Base-by-base conservation (phyloP, 257 asterid genomes). In the Mentha longifolia region DNA sequence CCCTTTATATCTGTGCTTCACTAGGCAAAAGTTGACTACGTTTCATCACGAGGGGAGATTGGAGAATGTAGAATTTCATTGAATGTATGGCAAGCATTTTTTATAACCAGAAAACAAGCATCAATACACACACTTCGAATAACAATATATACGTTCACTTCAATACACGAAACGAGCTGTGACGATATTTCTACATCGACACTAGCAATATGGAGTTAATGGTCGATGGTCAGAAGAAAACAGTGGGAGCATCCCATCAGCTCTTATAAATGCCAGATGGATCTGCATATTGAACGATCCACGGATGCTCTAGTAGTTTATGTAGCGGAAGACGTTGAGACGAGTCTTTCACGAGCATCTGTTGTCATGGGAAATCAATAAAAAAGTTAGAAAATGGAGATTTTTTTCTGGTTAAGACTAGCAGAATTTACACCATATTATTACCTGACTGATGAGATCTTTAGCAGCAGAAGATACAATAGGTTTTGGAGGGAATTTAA, bases 221-320 rank as follows among this genome's bases (percentile, higher is more conserved):
- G 19, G 67, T 56, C 35, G 47, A 17, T 64, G 70, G 35, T 16
- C 42, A 22, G 20, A 35, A 33, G n/a, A 10, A 58, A 52, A 43
- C 52, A 67, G 22, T 22, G 14, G 31, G 31, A 68, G 50, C 28
- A 56, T 43, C 43, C 9, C 35, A 14, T 84, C 80, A 91, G 16
- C 83, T 82, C 80, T 57, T 91, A 69, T 82, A 87, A 47, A 91
- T 71, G 14, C 97, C 96, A 12, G 98, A 91, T 7, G 96, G 99
- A 74, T 94, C 99, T 1, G 95, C 98, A 76, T 88, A 76, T 75
- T 94, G 97, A 72, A 94, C 83, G n/a, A 94, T 84, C 99, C 99
- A 94, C 8, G 92, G 92, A 82, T 94, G 99, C 89, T 91, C 97
- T 3, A 94, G 88, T 62, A 91, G 74, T 75, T 91, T 94, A 78